Conservation (phyloP, 208 protist species). For the Phytomonas sp. region DNA sequence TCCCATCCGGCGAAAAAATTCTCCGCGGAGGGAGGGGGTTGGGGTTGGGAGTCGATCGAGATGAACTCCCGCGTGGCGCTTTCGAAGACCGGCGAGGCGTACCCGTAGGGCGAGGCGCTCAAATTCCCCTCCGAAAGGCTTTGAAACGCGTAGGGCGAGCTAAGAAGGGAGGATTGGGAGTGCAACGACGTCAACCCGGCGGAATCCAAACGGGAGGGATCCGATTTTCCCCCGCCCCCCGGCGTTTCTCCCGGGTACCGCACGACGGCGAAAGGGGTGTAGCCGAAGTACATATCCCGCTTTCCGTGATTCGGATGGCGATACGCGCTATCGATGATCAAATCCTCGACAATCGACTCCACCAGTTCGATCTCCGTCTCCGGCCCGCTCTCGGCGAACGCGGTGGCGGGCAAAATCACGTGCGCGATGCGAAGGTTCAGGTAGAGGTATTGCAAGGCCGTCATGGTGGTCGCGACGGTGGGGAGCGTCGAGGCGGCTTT, state of each 20-base stretch:
- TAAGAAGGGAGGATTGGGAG: too few species aligned
- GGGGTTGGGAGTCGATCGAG: too few species aligned
- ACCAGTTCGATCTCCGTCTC: conserved; percentile 62
- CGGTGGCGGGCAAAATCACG: conserved; percentile 54
- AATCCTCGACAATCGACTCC: conserved; percentile 61
- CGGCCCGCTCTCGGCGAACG: conserved; percentile 27
- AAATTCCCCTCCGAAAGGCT: too few species aligned
- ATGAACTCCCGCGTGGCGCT: too few species aligned
- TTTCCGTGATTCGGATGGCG: conserved; percentile 19
- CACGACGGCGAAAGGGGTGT: conserved; percentile 14
- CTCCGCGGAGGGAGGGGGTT: too few species aligned
- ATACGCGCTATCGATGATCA: conserved; percentile 53
- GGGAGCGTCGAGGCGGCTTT: not conserved
- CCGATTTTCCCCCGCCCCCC: not conserved
- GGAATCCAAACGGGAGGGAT: too few species aligned
- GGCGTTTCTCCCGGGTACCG: not conserved
- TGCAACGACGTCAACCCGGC: too few species aligned
- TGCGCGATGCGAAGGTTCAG: conserved; percentile 68
- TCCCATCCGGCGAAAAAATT: too few species aligned
- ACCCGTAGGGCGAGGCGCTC: too few species aligned
- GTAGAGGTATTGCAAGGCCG: conserved; percentile 76
- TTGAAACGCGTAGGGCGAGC: too few species aligned
- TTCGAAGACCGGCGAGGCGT: too few species aligned
- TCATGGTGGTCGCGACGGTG: conserved; percentile 51
- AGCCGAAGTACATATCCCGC: conserved; percentile 37